Evolutionary conservation across 495 filamentous ascomycete species (phyloP).

Genomic region (Tuber magnatum): DNA sequence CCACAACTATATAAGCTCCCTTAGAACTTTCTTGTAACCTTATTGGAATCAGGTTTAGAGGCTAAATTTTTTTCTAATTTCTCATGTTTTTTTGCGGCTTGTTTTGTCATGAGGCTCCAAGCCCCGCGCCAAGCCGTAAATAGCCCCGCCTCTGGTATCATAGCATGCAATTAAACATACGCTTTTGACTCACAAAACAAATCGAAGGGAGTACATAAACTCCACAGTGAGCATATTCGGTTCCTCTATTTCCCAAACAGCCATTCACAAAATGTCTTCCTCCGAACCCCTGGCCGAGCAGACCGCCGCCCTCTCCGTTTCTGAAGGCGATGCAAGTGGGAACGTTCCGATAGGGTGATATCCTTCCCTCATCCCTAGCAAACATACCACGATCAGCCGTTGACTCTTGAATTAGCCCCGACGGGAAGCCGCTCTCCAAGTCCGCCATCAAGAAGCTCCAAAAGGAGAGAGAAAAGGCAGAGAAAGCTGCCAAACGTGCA

Average conservation of each 20-base stretch:
- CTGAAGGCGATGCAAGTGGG: slow-evolving; percentile 2
- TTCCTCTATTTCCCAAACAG: background rate
- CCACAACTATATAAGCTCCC: too few species aligned
- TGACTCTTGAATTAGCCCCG: slow-evolving; percentile 20
- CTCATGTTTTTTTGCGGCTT: background rate
- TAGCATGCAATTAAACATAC: background rate
- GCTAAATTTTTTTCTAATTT: too few species aligned
- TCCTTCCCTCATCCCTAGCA: background rate
- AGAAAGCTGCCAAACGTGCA: slow-evolving; percentile 30
- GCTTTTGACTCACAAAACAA: background rate
- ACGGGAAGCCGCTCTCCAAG: slow-evolving; percentile 37
- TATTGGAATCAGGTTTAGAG: too few species aligned
- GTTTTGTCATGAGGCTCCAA: background rate
- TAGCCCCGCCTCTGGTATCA: background rate
- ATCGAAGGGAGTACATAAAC: background rate
- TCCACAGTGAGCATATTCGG: background rate
- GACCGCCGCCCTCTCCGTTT: slow-evolving; percentile 11
- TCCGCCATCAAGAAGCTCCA: slow-evolving; percentile 35
- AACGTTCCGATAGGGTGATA: slow-evolving; percentile 19
- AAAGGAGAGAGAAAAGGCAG: slow-evolving; percentile 38
- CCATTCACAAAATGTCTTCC: slow-evolving; percentile 24
- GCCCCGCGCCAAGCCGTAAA: background rate
- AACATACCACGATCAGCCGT: slow-evolving; percentile 6
- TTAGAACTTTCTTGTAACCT: too few species aligned
- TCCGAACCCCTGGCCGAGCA: slow-evolving; percentile 15